Conservation (phyloP, 2,329 filamentous ascomycete genomes). For the Phaeoacremonium minimum region DNA sequence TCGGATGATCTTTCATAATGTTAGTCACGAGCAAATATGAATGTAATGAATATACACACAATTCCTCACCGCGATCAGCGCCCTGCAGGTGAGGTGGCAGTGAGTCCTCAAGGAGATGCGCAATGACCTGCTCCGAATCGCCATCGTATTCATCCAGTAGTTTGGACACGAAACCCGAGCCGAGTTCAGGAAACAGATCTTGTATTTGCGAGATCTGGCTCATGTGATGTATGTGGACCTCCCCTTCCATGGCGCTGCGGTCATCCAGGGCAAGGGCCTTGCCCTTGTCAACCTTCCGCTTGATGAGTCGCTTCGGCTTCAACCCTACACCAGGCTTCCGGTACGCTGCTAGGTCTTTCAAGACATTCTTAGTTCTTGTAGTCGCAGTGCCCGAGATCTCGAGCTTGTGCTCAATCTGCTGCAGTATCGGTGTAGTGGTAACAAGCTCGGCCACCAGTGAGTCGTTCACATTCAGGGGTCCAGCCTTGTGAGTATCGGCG, state of each 20-base stretch:
- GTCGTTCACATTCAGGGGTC: slow-evolving; percentile 53
- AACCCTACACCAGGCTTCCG: slow-evolving; percentile 47
- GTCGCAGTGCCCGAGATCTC: slow-evolving; percentile 44
- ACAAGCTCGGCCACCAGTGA: slow-evolving; percentile 80
- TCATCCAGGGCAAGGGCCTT: slow-evolving; percentile 44
- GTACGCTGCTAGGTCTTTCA: slow-evolving; percentile 57
- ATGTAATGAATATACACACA: slow-evolving; percentile 36
- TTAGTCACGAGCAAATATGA: too few species aligned
- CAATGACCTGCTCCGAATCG: slow-evolving; percentile 73
- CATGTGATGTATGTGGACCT: slow-evolving; percentile 75
- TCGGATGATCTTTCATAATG: slow-evolving; percentile 10
- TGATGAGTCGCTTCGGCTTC: slow-evolving; percentile 46
- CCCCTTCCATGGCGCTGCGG: slow-evolving; percentile 30
- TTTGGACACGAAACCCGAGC: slow-evolving; percentile 74
- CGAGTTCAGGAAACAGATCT: slow-evolving; percentile 85
- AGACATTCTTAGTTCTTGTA: slow-evolving; percentile 53
- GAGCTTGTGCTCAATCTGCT: slow-evolving; percentile 53
- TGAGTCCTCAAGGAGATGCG: slow-evolving; percentile 75
- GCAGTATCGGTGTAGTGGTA: slow-evolving; percentile 72
- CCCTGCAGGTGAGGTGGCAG: slow-evolving; percentile 64
- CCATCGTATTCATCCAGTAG: slow-evolving; percentile 77
- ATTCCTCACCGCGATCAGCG: slow-evolving; percentile 59
- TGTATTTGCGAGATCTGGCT: slow-evolving; percentile 87
- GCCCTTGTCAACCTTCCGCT: slow-evolving; percentile 60
- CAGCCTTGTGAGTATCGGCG: slow-evolving; percentile 59